Evolutionary conservation across 1,284 basidiomycete genomes (phyloP).

Genomic region (Violaceomyces palustris): DNA sequence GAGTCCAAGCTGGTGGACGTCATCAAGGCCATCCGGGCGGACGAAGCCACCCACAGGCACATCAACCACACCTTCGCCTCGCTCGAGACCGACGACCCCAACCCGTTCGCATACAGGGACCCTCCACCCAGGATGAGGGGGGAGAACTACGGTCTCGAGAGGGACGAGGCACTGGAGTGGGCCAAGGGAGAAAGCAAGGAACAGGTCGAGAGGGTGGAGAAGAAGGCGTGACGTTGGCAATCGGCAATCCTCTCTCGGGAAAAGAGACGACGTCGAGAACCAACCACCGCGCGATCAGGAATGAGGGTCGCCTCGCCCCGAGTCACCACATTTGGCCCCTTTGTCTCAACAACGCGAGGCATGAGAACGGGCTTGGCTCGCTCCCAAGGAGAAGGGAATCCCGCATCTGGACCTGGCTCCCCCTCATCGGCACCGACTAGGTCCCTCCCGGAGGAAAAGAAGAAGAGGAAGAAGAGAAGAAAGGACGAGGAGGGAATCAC

Average conservation of each 20-base stretch:
- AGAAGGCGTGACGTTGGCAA: conserved; percentile 8
- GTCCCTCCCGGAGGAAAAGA: too few species aligned
- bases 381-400: too few species aligned
- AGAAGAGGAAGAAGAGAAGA: too few species aligned
- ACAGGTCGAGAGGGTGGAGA: conserved; percentile 8
- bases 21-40: conserved; percentile 81
- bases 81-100: conserved; percentile 25
- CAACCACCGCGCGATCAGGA: too few species aligned
- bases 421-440: too few species aligned
- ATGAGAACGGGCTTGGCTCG: too few species aligned
- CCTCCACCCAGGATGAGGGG: conserved; percentile 22
- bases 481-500: too few species aligned
- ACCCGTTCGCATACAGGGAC: conserved; percentile 33
- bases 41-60: conserved; percentile 61
- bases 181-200: conserved; percentile 8
- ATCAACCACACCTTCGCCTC: conserved; percentile 41
- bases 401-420: too few species aligned
- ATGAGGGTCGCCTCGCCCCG: too few species aligned
- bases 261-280: too few species aligned
- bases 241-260: background rate
- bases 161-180: conserved; percentile 35
- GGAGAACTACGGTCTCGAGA: conserved; percentile 25
- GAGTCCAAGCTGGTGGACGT: conserved; percentile 79
- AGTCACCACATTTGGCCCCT: too few species aligned
- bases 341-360: too few species aligned